A percentile compares a stretch with the other conserved stretches of the same genome.
Conservation (phyloP, 371 early-diverging fungal species). For the Coemansia linderi region DNA sequence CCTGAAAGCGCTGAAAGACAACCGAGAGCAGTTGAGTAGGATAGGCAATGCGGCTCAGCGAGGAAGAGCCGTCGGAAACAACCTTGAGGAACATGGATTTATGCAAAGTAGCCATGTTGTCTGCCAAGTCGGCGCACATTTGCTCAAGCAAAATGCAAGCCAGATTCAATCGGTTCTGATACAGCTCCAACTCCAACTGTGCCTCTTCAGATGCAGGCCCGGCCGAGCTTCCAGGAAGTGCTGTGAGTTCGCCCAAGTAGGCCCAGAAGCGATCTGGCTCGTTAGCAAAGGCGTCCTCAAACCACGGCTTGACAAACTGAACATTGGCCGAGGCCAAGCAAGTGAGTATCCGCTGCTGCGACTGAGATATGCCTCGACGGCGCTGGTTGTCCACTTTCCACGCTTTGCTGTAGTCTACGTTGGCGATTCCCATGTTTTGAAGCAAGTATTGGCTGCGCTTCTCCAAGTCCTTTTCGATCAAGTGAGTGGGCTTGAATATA, state of each 20-base stretch:
- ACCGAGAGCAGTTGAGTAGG: slow-evolving; percentile 1
- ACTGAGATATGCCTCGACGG: slow-evolving; percentile 18
- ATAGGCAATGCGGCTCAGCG: slow-evolving; percentile 3
- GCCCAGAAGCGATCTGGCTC: slow-evolving; percentile 20
- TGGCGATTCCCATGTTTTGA: not conserved
- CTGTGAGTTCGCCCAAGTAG: slow-evolving; percentile 19
- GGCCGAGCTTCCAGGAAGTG: not conserved
- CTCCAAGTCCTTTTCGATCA: slow-evolving; percentile 38
- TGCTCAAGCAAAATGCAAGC: slow-evolving; percentile 40
- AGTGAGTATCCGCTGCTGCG: slow-evolving; percentile 31
- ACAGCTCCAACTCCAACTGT: slow-evolving; percentile 38
- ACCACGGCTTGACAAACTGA: slow-evolving; percentile 42
- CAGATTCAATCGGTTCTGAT: slow-evolving; percentile 21
- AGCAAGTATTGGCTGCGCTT: slow-evolving; percentile 38
- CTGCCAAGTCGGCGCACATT: slow-evolving; percentile 35
- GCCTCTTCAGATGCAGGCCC: not conserved
- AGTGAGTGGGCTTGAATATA: slow-evolving; percentile 28
- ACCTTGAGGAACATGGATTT: slow-evolving; percentile 27
- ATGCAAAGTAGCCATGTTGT: slow-evolving; percentile 1
- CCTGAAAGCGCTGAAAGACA: not conserved
- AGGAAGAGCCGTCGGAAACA: not conserved
- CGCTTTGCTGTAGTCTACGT: slow-evolving; percentile 21
- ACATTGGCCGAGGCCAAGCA: slow-evolving; percentile 22
- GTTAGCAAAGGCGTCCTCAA: slow-evolving; percentile 8
- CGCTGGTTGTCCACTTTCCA: slow-evolving; percentile 39